Base-by-base conservation (phyloP, 345 rosid genomes). In the Streptanthus diversifolius region DNA sequence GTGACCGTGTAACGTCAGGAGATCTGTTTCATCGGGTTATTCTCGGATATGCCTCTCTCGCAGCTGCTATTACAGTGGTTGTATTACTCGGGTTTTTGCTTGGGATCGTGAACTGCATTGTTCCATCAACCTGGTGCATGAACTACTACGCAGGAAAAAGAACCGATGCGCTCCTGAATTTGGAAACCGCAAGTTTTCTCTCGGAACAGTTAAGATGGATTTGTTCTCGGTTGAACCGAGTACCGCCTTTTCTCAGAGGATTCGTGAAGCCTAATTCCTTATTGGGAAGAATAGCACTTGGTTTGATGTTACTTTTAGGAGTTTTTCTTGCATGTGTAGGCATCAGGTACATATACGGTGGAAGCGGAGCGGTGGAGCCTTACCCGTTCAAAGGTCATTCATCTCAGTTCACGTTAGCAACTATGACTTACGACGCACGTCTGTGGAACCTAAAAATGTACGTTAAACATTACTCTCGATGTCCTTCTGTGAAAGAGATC, bases 401-500 rank as follows among this genome's bases (percentile, higher is more conserved):
- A 74, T 95, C 99, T 30, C 92, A 92, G 76, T 95, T 95, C 82
- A 95, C 99, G 9, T 59, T 95, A 68, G 77, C 88, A 47, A 87
- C 99, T 2, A 92, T 95, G 99, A 95, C 99, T 4, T 92, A 90
- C 10, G 97, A 90, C 33, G 93, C 99, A 45, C 99, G 99, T 37
- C 87, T 92, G 14, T 95, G 99, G 99, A 95, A 95, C 81, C 77
- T 95, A 82, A 95, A 90, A 75, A 85, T 95, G 96, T 92, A 85
- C 33, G 85, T 90, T 39, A 88, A 84, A 71, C 99, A 90, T 77
- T 95, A 95, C 77, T 95, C 99, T 2, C 88, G 90, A 64, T 95
- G 99, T 49, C 61, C 99, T 61, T 95, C 99, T 0, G 99, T 95
- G 35, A 88, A 82, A 70, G 99, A 95, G 83, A 95, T 95, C 13